A percentile compares a stretch with the other conserved stretches of the same genome.
Conservation (phyloP, 164 flowering plant genomes). For the Macadamia tetraphylla region DNA sequence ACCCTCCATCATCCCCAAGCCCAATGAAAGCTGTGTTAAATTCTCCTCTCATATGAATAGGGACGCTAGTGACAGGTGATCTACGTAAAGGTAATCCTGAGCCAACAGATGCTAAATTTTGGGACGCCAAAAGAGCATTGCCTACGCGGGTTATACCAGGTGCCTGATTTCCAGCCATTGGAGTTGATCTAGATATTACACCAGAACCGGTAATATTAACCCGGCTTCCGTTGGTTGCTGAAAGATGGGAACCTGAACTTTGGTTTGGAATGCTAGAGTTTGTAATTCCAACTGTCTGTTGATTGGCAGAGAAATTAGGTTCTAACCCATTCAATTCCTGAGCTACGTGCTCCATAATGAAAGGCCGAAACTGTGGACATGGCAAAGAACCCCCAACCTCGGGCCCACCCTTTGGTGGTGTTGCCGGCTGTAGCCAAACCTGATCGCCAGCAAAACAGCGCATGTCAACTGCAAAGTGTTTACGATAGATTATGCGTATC, state of each 20-base stretch:
- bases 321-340: conserved; percentile 90
- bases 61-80: conserved; percentile 46
- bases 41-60: conserved; percentile 58
- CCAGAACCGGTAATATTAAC: conserved; percentile 38
- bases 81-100: conserved; percentile 68
- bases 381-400: conserved; percentile 93
- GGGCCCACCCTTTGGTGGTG: conserved; percentile 90
- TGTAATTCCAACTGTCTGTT: conserved; percentile 50
- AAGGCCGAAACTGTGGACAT: conserved; percentile 98
- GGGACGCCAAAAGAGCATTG: conserved; percentile 36
- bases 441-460: conserved; percentile 99
- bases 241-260: conserved; percentile 44
- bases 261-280: conserved; percentile 44
- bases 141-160: conserved; percentile 48
- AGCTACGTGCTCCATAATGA: conserved; percentile 99
- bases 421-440: conserved; percentile 99
- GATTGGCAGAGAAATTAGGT: conserved; percentile 55
- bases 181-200: conserved; percentile 46
- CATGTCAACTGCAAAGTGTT: conserved; percentile 95
- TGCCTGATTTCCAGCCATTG: conserved; percentile 38
- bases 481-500: conserved; percentile 91
- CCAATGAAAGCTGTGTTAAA: conserved; percentile 98
- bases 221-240: conserved; percentile 52
- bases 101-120: conserved; percentile 44
- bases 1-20: conserved; percentile 99